These are phyloP conservation scores for Boletus tomentosulus DNA, from an alignment of 768 basidiomycete species.

Conservation along the genomic window DNA sequence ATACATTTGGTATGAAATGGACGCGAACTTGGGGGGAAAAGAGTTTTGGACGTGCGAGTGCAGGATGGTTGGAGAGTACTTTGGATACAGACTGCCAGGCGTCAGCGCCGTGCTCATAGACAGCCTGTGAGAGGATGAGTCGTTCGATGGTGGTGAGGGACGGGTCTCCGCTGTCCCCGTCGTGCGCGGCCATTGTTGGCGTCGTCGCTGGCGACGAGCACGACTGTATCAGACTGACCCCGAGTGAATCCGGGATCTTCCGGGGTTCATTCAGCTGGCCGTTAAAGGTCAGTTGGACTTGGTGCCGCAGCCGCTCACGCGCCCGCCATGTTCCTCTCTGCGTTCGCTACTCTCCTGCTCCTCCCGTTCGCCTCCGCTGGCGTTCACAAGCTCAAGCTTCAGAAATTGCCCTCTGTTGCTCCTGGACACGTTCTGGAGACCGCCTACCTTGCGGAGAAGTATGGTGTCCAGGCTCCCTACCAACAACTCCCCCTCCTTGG, in stretches of 20 bases:
- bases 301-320: slow-evolving; percentile 11
- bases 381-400: slow-evolving; percentile 83
- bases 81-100: slow-evolving; percentile 67
- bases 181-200: slow-evolving; percentile 6
- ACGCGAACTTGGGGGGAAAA: slow-evolving; percentile 63
- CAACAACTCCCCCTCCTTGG: slow-evolving; percentile 64
- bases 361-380: slow-evolving; percentile 49
- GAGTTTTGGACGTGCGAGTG: slow-evolving; percentile 59
- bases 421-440: slow-evolving; percentile 67
- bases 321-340: slow-evolving; percentile 41
- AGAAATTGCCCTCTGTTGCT: slow-evolving; percentile 68
- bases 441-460: slow-evolving; percentile 92
- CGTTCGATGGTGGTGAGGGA: slow-evolving; percentile 50
- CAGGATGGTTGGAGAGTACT: slow-evolving; percentile 65
- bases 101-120: slow-evolving; percentile 73
- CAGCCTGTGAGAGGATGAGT: slow-evolving; percentile 81
- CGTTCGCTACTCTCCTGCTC: slow-evolving; percentile 37
- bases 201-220: slow-evolving; percentile 7
- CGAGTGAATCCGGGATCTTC: slow-evolving; percentile 16
- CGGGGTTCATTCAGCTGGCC: slow-evolving; percentile 3
- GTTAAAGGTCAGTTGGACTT: slow-evolving; percentile 22
- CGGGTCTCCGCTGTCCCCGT: slow-evolving; percentile 3
- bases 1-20: slow-evolving; percentile 6
- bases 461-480: slow-evolving; percentile 51
- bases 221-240: slow-evolving; percentile 1